A percentile compares a stretch with the other conserved stretches of the same genome.
These are phyloP conservation scores for Echium plantagineum DNA, from an alignment of 257 asterid species.

Conservation along the genomic window DNA sequence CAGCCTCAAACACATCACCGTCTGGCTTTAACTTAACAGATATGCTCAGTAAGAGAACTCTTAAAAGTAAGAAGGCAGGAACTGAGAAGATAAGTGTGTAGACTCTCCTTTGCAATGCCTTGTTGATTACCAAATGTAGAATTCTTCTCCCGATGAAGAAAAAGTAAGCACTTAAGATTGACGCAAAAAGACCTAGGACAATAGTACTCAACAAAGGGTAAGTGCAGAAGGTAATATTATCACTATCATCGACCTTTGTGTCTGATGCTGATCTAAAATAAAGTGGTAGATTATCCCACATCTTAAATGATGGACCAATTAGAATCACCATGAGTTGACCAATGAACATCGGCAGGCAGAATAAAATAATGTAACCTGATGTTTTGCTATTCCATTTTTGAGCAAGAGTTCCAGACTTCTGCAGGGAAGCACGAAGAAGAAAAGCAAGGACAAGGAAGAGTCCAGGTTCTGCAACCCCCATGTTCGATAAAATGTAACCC, in stretches of 20 bases:
- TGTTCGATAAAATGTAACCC: constrained; percentile 64
- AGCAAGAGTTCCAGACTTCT: constrained; percentile 44
- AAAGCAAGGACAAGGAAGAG: constrained; percentile 55
- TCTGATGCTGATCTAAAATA: constrained; percentile 40
- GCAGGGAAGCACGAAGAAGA: constrained; percentile 71
- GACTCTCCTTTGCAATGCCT: constrained; percentile 73
- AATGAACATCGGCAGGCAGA: constrained; percentile 52
- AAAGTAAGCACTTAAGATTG: constrained; percentile 41
- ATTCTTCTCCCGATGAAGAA: constrained; percentile 64
- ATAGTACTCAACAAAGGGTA: constrained; percentile 69
- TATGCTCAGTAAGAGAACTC: constrained; percentile 62
- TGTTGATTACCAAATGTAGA: constrained; percentile 60
- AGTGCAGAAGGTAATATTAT: constrained; percentile 46
- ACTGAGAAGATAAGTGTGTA: constrained; percentile 44
- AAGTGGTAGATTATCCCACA: constrained; percentile 42
- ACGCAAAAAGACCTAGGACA: constrained; percentile 55
- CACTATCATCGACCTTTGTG: constrained; percentile 15
- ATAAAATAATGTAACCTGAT: constrained; percentile 42
- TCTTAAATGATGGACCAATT: constrained; percentile 35
- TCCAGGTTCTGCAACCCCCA: constrained; percentile 85
- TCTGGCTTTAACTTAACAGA: constrained; percentile 53
- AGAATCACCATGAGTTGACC: constrained; percentile 54
- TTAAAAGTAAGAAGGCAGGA: constrained; percentile 46
- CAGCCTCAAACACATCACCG: constrained; percentile 27
- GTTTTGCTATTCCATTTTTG: constrained; percentile 67